phyloP scores from a whole-genome alignment of 1,284 basidiomycete species.

The Leucoagaricus sp. region DNA sequence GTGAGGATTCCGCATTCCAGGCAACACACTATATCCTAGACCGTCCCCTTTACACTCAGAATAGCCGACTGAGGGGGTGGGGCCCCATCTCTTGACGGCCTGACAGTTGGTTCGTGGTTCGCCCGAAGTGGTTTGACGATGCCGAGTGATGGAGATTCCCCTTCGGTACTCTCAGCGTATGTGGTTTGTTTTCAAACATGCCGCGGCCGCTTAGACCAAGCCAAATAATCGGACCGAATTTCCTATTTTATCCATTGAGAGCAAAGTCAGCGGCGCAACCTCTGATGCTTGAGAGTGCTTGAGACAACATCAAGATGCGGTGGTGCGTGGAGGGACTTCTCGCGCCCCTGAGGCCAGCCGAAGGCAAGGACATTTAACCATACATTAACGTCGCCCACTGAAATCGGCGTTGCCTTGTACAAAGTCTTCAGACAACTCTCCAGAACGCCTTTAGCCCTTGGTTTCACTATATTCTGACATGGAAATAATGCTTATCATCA shows the following conservation, averaged over 20 bases:
- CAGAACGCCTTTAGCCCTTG: not conserved
- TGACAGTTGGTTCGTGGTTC: not conserved
- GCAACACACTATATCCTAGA: not conserved
- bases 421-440: not conserved
- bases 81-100: not conserved
- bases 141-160: conserved; percentile 3
- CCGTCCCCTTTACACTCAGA: not conserved
- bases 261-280: not conserved
- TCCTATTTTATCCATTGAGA: not conserved
- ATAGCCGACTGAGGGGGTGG: not conserved
- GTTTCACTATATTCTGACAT: not conserved
- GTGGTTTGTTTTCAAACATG: not conserved
- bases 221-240: conserved; percentile 7
- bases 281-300: not conserved
- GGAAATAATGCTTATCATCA: not conserved
- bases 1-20: not conserved
- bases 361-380: not conserved
- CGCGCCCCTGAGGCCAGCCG: not conserved
- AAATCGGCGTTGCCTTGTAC: too few relatives aligned
- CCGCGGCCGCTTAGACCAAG: not conserved
- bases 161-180: not conserved
- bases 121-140: conserved; percentile 6
- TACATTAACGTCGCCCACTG: not conserved
- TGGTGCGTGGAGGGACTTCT: not conserved
- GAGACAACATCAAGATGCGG: not conserved